Percentiles rank a stretch among this genome's conserved stretches.
These are phyloP conservation scores for Nothophytophthora sp. DNA, from an alignment of 352 stramenopile genomes.

Conservation along the genomic window DNA sequence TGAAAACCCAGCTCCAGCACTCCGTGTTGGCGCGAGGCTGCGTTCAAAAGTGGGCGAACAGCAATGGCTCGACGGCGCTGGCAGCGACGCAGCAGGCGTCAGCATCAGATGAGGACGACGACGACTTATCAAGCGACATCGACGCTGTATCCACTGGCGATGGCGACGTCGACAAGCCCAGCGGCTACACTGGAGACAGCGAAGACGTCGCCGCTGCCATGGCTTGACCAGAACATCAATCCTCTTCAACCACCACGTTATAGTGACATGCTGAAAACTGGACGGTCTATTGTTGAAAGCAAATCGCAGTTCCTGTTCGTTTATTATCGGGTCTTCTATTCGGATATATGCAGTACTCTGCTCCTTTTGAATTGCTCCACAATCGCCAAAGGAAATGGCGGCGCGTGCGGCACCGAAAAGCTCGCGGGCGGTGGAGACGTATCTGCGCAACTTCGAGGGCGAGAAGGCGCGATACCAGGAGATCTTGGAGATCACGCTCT, in stretches of 20 bases:
- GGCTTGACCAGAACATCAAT: slow-evolving; percentile 11
- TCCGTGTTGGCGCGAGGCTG: slow-evolving; percentile 57
- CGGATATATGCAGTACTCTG: too few species aligned
- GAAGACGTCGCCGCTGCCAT: slow-evolving; percentile 12
- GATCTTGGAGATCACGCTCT: slow-evolving; percentile 68
- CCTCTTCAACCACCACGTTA: slow-evolving; percentile 9
- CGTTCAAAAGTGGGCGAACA: slow-evolving; percentile 56
- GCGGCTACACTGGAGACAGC: neutral
- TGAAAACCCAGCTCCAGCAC: slow-evolving; percentile 56
- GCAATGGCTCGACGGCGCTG: slow-evolving; percentile 16
- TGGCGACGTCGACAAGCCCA: slow-evolving; percentile 1
- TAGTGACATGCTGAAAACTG: slow-evolving; percentile 3
- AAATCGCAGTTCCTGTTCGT: too few species aligned
- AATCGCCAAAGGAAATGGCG: slow-evolving; percentile 27
- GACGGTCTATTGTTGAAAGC: neutral
- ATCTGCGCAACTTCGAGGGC: slow-evolving; percentile 64
- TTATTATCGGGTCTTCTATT: too few species aligned
- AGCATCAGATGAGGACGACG: too few species aligned
- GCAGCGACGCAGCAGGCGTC: slow-evolving; percentile 3
- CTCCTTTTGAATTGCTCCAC: too few species aligned
- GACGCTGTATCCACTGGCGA: too few species aligned
- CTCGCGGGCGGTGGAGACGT: slow-evolving; percentile 57
- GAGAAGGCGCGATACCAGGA: slow-evolving; percentile 51
- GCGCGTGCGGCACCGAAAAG: slow-evolving; percentile 5
- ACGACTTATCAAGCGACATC: too few species aligned